Conservation (phyloP, 1,139 yeast species). For the Yamadazyma mexicana region DNA sequence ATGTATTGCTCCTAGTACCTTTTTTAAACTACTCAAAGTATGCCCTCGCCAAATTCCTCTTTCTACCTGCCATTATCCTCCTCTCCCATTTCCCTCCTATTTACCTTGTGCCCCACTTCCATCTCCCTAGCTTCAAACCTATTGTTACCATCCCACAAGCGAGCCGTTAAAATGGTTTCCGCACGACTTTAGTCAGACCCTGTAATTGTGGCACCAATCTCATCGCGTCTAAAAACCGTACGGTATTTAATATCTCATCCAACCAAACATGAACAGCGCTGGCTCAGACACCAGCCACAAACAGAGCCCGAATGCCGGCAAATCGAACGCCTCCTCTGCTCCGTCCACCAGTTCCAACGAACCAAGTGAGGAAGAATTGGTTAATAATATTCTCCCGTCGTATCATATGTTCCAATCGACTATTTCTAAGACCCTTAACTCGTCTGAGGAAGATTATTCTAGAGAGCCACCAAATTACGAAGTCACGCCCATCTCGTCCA, state of each 20-base stretch:
- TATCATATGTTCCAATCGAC: conserved; percentile 50
- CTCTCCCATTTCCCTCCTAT: too few species aligned
- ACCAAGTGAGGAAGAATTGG: conserved; percentile 26
- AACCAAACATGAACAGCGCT: background rate
- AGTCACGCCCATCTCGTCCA: conserved; percentile 32
- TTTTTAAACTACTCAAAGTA: too few species aligned
- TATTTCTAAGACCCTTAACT: conserved; percentile 38
- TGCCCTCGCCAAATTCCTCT: too few species aligned
- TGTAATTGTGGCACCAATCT: background rate
- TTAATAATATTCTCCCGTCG: conserved; percentile 46
- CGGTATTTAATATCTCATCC: background rate
- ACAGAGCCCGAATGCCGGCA: background rate
- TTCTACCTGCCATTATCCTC: too few species aligned
- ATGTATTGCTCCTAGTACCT: too few species aligned
- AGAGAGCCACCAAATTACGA: conserved; percentile 48
- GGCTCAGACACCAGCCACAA: background rate
- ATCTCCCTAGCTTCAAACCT: too few species aligned
- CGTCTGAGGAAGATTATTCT: conserved; percentile 40
- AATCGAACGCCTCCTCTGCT: too few species aligned
- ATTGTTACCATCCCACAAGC: too few species aligned
- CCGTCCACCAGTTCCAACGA: background rate
- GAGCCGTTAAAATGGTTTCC: too few species aligned
- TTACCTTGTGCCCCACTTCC: too few species aligned
- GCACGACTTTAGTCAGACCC: too few species aligned
- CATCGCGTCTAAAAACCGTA: background rate